phyloP scores from a whole-genome alignment of 441 rosid species.

The Capsella rubella region DNA sequence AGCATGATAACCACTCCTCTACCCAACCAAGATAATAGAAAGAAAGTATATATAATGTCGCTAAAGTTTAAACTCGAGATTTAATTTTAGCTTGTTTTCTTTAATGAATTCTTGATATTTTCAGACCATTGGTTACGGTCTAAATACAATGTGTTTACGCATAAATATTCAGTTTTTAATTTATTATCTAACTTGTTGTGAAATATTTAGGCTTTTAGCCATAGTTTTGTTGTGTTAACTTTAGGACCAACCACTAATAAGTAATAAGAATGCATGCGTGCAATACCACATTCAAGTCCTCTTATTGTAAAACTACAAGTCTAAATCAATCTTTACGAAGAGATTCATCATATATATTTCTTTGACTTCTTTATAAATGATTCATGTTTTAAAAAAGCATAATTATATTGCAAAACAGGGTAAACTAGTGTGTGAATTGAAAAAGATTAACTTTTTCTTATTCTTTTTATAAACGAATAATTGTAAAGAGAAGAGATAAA shows the following conservation, averaged over 20 bases:
- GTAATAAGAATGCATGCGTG: too few relatives aligned
- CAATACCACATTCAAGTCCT: neutral
- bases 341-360: conserved; percentile 3
- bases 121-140: neutral
- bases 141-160: neutral
- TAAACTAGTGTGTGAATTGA: neutral
- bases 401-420: conserved; percentile 7
- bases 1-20: conserved; percentile 29
- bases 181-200: neutral
- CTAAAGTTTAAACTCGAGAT: neutral
- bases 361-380: conserved; percentile 21
- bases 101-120: neutral
- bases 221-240: neutral
- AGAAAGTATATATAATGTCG: conserved; percentile 4
- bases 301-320: neutral
- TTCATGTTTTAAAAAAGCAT: neutral
- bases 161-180: neutral
- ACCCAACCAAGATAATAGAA: neutral
- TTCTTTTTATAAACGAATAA: conserved; percentile 17
- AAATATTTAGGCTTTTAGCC: neutral
- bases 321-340: conserved; percentile 8
- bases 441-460: neutral
- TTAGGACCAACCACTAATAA: neutral
- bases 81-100: neutral
- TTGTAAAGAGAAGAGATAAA: neutral